A percentile compares a stretch with the other conserved stretches of the same genome.
These are phyloP conservation scores for Posidonia oceanica DNA, from an alignment of 116 monocot species.

Conservation along the genomic window DNA sequence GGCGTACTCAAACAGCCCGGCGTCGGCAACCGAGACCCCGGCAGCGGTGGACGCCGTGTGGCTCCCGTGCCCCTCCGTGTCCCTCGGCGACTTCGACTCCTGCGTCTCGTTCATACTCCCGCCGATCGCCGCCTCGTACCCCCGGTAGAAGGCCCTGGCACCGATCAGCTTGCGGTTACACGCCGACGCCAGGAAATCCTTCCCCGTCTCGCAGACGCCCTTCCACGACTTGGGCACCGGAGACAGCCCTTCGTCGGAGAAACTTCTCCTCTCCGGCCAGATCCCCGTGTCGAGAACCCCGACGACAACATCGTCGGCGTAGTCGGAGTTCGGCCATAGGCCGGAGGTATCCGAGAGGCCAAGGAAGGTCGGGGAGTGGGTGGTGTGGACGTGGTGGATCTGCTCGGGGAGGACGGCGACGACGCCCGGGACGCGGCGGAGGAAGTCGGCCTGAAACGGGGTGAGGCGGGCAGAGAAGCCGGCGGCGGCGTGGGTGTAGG, in stretches of 20 bases:
- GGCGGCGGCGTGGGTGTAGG: slow-evolving; percentile 39
- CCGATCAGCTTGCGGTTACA: slow-evolving; percentile 86
- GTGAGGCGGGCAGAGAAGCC: slow-evolving; percentile 77
- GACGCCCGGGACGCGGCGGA: slow-evolving; percentile 33
- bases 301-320: slow-evolving; percentile 48
- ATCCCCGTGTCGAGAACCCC: slow-evolving; percentile 86
- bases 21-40: slow-evolving; percentile 40
- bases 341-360: slow-evolving; percentile 40
- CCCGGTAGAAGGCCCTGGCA: slow-evolving; percentile 63
- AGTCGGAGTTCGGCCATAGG: slow-evolving; percentile 57
- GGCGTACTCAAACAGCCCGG: slow-evolving; percentile 54
- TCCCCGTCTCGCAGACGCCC: slow-evolving; percentile 33
- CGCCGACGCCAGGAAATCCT: slow-evolving; percentile 22
- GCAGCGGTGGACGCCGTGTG: slow-evolving; percentile 93
- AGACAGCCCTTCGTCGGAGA: slow-evolving; percentile 32
- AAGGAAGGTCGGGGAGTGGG: slow-evolving; percentile 62
- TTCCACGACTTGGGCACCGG: slow-evolving; percentile 44
- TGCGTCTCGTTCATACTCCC: slow-evolving; percentile 39
- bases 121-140: slow-evolving; percentile 52
- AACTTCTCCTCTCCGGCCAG: slow-evolving; percentile 46
- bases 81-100: slow-evolving; percentile 73
- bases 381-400: slow-evolving; percentile 44
- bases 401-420: slow-evolving; percentile 46
- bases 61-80: slow-evolving; percentile 84
- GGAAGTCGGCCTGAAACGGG: slow-evolving; percentile 30